These are phyloP conservation scores for Jamesozyma piceae DNA, from an alignment of 805 yeast genomes.

Conservation along the genomic window DNA sequence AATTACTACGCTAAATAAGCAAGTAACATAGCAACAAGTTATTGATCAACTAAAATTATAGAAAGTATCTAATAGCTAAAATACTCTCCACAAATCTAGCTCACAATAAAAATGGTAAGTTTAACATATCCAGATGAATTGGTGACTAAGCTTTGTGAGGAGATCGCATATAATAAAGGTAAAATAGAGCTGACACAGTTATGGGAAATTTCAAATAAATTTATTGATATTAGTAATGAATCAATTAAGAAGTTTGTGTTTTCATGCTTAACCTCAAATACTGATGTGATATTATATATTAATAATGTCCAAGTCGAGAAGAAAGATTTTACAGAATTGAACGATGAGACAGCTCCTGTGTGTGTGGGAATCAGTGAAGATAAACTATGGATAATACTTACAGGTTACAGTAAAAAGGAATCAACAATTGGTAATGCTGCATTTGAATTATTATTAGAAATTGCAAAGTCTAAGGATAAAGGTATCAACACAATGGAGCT, in stretches of 20 bases:
- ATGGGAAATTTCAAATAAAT: slow-evolving; percentile 12
- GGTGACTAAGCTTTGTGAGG: slow-evolving; percentile 19
- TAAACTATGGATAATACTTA: slow-evolving; percentile 47
- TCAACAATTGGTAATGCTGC: slow-evolving; percentile 48
- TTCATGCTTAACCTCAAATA: slow-evolving; percentile 11
- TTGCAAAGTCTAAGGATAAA: slow-evolving; percentile 44
- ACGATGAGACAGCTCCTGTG: slow-evolving; percentile 3
- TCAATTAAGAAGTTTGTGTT: slow-evolving; percentile 16
- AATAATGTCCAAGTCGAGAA: slow-evolving; percentile 5
- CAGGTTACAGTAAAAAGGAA: slow-evolving; percentile 47
- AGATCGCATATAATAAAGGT: slow-evolving; percentile 28
- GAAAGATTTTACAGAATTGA: slow-evolving; percentile 2
- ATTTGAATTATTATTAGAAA: slow-evolving; percentile 45
- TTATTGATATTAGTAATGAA: slow-evolving; percentile 5
- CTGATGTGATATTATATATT: slow-evolving; percentile 11
- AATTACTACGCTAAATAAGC: too few species aligned
- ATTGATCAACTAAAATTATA: too few species aligned
- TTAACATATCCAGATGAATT: slow-evolving; percentile 26
- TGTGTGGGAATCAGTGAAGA: slow-evolving; percentile 41
- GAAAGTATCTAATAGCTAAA: too few species aligned
- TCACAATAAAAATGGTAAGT: too few species aligned
- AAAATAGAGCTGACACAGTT: slow-evolving; percentile 8
- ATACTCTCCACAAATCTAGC: background rate
- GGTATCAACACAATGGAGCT: slow-evolving; percentile 57
- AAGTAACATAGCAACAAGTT: too few species aligned